A percentile compares a stretch with the other conserved stretches of the same genome.
Conservation (phyloP, 768 basidiomycete genomes). For the Astraeus odoratus region DNA sequence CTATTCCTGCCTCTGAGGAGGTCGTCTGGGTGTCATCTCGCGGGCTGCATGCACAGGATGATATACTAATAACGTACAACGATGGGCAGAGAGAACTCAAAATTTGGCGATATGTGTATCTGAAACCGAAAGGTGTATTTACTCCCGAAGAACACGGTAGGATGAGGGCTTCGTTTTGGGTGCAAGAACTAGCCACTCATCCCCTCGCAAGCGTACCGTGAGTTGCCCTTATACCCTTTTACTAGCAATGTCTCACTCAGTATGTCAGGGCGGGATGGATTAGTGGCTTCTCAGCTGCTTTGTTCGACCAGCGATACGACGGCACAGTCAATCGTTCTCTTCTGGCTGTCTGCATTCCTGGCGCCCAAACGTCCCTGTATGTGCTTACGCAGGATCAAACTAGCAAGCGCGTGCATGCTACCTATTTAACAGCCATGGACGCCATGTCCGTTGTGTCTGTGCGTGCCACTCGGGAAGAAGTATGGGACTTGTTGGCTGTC, state of each 20-base stretch:
- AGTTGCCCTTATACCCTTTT: conserved; percentile 18
- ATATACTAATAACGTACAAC: conserved; percentile 55
- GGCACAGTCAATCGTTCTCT: conserved; percentile 45
- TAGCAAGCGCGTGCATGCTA: conserved; percentile 36
- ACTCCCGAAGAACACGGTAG: conserved; percentile 49
- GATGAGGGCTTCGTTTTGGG: conserved; percentile 71
- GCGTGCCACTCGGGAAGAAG: conserved; percentile 50
- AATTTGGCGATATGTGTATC: conserved; percentile 68
- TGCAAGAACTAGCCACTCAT: conserved; percentile 49
- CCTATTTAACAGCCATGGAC: conserved; percentile 29
- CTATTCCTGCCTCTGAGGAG: conserved; percentile 58
- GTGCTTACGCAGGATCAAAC: conserved; percentile 36
- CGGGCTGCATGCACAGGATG: conserved; percentile 33
- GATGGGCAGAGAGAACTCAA: conserved; percentile 45
- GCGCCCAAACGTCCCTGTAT: conserved; percentile 40
- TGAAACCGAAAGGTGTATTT: conserved; percentile 47
- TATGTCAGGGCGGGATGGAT: conserved; percentile 2
- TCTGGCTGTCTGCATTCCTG: conserved; percentile 50
- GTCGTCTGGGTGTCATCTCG: conserved; percentile 52
- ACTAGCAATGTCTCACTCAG: conserved; percentile 3
- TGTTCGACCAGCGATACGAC: conserved; percentile 63
- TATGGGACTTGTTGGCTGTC: conserved; percentile 67
- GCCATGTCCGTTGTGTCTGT: conserved; percentile 54
- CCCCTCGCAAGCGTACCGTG: conserved; percentile 47
- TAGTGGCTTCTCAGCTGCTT: conserved; percentile 38